Base-by-base conservation (phyloP, 2,329 filamentous ascomycete species). In the Aureobasidium sp. region DNA sequence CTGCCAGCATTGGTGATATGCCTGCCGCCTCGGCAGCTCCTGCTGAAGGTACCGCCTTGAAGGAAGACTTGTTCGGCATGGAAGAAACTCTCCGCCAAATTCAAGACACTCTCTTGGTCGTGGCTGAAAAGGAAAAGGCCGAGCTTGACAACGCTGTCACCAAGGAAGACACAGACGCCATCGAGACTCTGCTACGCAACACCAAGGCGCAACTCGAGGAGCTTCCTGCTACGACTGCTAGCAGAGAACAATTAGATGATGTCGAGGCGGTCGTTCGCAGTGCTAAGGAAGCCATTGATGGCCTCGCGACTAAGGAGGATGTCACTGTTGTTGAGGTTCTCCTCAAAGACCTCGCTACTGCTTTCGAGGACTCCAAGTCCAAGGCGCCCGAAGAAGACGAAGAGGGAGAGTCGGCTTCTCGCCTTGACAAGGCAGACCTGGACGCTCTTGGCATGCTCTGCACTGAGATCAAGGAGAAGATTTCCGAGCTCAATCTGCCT, bases 151-250 rank as follows among this genome's bases (percentile, higher is more conserved):
- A 85, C 38, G 71, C 79, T 2, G 85, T 87, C 6, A 84, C 80
- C 33, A 89, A 89, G 69, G 90, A 96, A 65, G 92, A 97, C 67
- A 89, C 92, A 0, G 85, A 93, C 63, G 90, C 90, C 11, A 92
- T 97, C 61, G 93, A 96, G 73, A 95, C 88, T 0, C 85, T 97
- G 51, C 80, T 97, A 13, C 85, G 88, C 43, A 96, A 95, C 70
- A 92, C 91, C 33, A 96, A 96, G 71, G 85, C 87, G 5, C 89
- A 89, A 49, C 78, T 97, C 10, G 93, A 96, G 61, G 91, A 95
- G 62, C 82, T 95, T 53, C 81, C 84, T 3, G 87, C 91, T 35
- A 84, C 88, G 61, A 78, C 84, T 2, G 84, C 91, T 10, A 82
- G 77, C 33, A 80, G 82, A 45, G 81, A 84, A 60, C 80, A 85